Percentiles rank a stretch among this genome's conserved stretches.
These are phyloP conservation scores for Alternaria metachromatica DNA, from an alignment of 2,329 filamentous ascomycete genomes.

Conservation along the genomic window DNA sequence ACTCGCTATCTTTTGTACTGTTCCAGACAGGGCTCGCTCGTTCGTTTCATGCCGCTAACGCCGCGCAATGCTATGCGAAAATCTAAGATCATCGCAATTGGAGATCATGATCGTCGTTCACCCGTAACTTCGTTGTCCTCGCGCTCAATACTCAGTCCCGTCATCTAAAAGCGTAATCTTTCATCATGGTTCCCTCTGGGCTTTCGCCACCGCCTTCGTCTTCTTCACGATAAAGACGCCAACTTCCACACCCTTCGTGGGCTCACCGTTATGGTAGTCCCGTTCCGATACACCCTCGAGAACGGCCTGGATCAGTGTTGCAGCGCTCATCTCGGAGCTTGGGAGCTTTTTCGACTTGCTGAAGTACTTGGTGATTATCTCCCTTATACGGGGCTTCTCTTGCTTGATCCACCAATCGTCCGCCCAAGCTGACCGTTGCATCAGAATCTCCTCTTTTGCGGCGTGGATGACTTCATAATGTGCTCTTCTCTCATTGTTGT, in stretches of 20 bases:
- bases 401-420: constrained; percentile 70
- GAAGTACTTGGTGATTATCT: constrained; percentile 55
- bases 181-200: constrained; percentile 3
- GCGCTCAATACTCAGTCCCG: not conserved
- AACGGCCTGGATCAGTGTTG: constrained; percentile 65
- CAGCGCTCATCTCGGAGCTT: constrained; percentile 56
- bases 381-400: constrained; percentile 65
- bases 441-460: constrained; percentile 57
- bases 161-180: not conserved
- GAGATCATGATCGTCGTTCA: constrained; percentile 2
- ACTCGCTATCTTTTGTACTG: constrained; percentile 12
- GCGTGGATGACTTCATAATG: constrained; percentile 58
- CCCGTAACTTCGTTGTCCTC: not conserved
- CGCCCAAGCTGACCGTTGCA: constrained; percentile 64
- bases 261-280: constrained; percentile 53
- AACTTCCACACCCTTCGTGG: constrained; percentile 55
- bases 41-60: constrained; percentile 14
- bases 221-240: constrained; percentile 56
- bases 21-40: constrained; percentile 6
- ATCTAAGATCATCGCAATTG: constrained; percentile 7
- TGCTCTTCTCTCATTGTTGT: constrained; percentile 36
- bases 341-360: constrained; percentile 53
- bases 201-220: constrained; percentile 13
- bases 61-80: constrained; percentile 26
- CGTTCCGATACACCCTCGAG: constrained; percentile 63